These are phyloP conservation scores for Ustilago hordei DNA, from an alignment of 1,284 basidiomycete species.

Conservation along the genomic window DNA sequence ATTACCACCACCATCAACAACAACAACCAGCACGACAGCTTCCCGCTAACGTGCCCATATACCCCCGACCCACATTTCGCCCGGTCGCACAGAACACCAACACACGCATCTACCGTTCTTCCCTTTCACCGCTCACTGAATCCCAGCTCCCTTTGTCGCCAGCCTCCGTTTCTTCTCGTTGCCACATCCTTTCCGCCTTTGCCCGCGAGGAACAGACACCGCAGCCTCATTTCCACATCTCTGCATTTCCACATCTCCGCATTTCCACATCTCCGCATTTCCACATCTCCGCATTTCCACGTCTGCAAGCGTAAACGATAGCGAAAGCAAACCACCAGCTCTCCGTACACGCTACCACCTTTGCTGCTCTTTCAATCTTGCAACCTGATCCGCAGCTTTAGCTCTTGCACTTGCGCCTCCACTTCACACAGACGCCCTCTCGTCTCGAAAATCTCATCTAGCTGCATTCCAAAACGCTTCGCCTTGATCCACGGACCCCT, in stretches of 20 bases:
- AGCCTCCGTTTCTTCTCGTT: background rate
- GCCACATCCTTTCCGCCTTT: background rate
- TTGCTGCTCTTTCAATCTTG: background rate
- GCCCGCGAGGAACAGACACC: background rate
- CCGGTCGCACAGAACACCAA: constrained; percentile 1
- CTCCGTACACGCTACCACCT: background rate
- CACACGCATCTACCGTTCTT: background rate
- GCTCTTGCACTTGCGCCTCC: background rate
- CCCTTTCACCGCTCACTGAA: background rate
- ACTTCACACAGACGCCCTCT: background rate
- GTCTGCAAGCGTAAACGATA: too few relatives aligned
- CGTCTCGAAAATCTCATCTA: constrained; percentile 1
- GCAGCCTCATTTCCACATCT: background rate
- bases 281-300: too few relatives aligned
- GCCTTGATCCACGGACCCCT: background rate
- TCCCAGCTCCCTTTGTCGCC: background rate
- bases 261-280: background rate
- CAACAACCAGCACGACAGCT: background rate
- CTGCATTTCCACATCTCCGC: background rate
- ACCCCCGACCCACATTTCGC: background rate
- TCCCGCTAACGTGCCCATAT: background rate
- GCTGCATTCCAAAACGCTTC: background rate
- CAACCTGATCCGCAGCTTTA: background rate
- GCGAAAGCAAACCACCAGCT: too few relatives aligned
- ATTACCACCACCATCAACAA: background rate